Base-by-base conservation (phyloP, 768 basidiomycete species). In the Kwoniella bestiolae region DNA sequence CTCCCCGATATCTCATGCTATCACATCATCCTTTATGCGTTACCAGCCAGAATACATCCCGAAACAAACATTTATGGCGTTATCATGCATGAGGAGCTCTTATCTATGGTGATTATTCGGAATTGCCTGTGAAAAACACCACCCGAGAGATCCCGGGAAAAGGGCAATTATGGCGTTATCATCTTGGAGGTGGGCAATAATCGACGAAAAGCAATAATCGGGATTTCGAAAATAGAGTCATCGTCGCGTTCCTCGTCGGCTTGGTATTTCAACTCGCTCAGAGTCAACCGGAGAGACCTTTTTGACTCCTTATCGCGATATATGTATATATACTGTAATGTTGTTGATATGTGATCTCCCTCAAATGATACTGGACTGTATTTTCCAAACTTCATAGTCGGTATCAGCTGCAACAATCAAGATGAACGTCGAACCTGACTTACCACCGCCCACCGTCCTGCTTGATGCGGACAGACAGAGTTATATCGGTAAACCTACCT, bases 391-490 rank as follows among this genome's bases (percentile, higher is more conserved):
- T 0, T 38, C 18, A 18, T 38, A 38, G 12, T 38, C 38, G 38
- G 12, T 41, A 41, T 41, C 38, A 16, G 18, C 38, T 14, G 38
- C 12, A 18, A 41, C 18, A 16, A 41, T 0, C 12, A 41, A 9
- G 0, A 41, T 41, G 38, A 41, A 41, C 28, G 26, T 51, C 28
- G 56, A 58, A 5, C 25, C 56, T 29, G 56, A 58, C 26, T 46
- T 58, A n/a, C 56, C 56, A 8, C 56, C 56, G 5, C 41, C 56
- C 0, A 58, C 56, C 18, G 56, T 32, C 7, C 12, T 58, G 56
- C 44, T 46, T 7, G 32, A 58, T 16, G 28, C 45, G 6, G 45
- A 58, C 23, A 25, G 45, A 32, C 26, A 58, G 44, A 58, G 45
- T 11, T 58, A 58, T 32, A 0, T 58, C 11, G 56, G 41, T 35